Base-by-base conservation (phyloP, 1,284 basidiomycete genomes). In the Sphaerobolus stellatus region DNA sequence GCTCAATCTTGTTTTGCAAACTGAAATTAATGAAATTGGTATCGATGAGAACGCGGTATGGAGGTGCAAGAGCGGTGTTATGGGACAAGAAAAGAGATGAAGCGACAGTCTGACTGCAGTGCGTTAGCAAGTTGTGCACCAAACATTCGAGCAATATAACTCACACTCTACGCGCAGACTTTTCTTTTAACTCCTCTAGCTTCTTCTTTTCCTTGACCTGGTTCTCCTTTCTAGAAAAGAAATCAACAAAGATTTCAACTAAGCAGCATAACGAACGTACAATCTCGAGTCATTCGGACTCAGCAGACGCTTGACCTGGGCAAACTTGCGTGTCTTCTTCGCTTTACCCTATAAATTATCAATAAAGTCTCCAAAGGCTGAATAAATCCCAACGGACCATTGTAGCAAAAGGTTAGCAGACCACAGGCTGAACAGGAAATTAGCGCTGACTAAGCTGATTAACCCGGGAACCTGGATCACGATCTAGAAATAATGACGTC, bases 21-120 rank as follows among this genome's bases (percentile, higher is more conserved):
- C 90, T 93, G 70, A 99, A 96, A 70, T 99, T 99, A 80, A 99
- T 98, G 67, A 99, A 99, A 71, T 99, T 99, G 66, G 97, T 99
- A 73, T 99, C 97, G 56, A 99, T 94, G 41, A 99, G 82, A 9
- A 99, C 92, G 25, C 96, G 86, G 69, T 99, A 99, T 1, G 97
- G 97, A 0, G 97, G 97, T 0, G 93, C 95, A 29, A 99, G 88
- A 11, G 95, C 90, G 16, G 91, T 89, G 70, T 99, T 99, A 71
- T 99, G 97, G 22, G 91, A 86, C 56, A 99, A 81, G 79, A 99
- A 99, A 62, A 99, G 81, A 9, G 92, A 94, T 9, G 93, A 93
- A 4, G 93, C 88, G 18, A 91, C 80, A 63, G 88, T 88, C 6
- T 90, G 83, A 47, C 91, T 93, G 65, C 44, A 46, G 29, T 18